Evolutionary conservation across 805 yeast species (phyloP), one percentile per base, ranked within the genome.

Genomic region (Candida verbasci): DNA sequence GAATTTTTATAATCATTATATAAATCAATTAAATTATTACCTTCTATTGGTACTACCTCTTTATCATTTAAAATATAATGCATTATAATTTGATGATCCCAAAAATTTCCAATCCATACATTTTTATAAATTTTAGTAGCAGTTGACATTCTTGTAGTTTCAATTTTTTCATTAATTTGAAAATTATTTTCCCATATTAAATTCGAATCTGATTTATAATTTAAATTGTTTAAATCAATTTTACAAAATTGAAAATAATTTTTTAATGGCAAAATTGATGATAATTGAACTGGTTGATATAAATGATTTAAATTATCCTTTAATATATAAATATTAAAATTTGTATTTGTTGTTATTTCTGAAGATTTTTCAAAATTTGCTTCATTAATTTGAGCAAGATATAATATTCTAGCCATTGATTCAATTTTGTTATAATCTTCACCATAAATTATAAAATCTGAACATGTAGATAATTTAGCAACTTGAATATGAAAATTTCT

Each of bases 401-500:
- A 61, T 11, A 67, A 39, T 3, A 67, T 38, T 23, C 72, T 43
- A 1, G 62, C 58, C 22, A 61, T 41, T 7, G 61, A 47, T 29
- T 34, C 36, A 3, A 35, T 24, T 10, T 38, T 43, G 3, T 38
- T 28, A 8, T 27, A 33, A 16, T 73, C 67, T 42, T 78, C 68
- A 44, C 87, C 75, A 55, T 88, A 91, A n/a, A 89, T 76, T 5
- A 86, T 63, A 34, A 87, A 74, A 51, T 86, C 94, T 0, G 93
- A 72, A 8, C 87, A 67, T 18, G 77, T 67, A 23, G 93, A 83
- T 42, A 82, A 64, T 52, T 87, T 88, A n/a, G 87, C 73, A 14
- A 80, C 83, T 59, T 91, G 97, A 39, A 84, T 77, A 52, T 85
- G 87, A 57, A 88, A 89, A 52, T 89, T 86, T 44, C 97, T 72